Base-by-base conservation (phyloP, 2,329 filamentous ascomycete species). In the Hirsutella thompsonii region DNA sequence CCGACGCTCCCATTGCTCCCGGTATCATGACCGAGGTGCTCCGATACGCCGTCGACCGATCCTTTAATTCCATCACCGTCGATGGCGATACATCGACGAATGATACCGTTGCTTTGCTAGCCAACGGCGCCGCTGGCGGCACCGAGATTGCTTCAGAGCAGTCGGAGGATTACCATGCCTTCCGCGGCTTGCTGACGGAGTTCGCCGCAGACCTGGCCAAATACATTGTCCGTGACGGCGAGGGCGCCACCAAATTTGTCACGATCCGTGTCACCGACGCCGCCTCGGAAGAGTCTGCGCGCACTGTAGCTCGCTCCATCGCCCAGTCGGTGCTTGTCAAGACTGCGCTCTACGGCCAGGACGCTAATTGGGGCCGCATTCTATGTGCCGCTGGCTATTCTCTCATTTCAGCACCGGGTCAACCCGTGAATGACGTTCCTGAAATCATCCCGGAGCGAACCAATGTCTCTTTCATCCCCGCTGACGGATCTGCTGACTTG, bases 281-380 rank as follows among this genome's bases (percentile, higher is more conserved):
- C 3, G 69, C 76, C 1, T 74, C 75, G 37, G 79, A 85, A 55
- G 67, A 70, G 37, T 81, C 79, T 37, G 89, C 87, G 2, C 79
- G 84, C 42, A 75, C 80, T 55, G 81, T 95, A 46, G 92, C 89
- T 10, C 83, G 81, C 46, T 82, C 85, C 37, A 95, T 98, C 57
- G 89, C 92, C 14, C 79, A 82, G 39, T 94, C 88, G 1, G 87
- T 92, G 8, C 76, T 98, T 11, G 92, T 98, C 52, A 98, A 98
- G 71, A 98, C 92, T 0, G 92, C 92, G 0, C 70, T 98, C 33
- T 98, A 98, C 62, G 92, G 92, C 49, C 87, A 88, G 59, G 92
- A 98, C 58, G 92, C 92, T 16, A 98, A 98, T 69, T 98, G 92
- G 92, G 92, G 92, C 28, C 87, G 92, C 41, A 94, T 98, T 47